A percentile compares a stretch with the other conserved stretches of the same genome.
Evolutionary conservation across 495 filamentous ascomycete genomes (phyloP).

Genomic region (Cudoniella acicularis): DNA sequence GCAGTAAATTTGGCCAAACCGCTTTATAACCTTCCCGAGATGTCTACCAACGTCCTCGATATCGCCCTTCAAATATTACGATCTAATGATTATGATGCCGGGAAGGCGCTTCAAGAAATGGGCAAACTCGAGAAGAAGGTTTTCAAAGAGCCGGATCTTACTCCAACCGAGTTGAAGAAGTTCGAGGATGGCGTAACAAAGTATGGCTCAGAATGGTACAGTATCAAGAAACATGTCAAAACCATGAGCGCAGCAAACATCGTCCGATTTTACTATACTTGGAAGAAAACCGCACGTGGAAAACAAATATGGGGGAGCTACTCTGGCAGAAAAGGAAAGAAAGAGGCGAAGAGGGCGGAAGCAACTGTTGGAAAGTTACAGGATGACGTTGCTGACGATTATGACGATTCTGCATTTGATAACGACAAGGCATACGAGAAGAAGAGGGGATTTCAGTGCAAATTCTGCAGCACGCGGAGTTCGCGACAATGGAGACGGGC

Average conservation of each 20-base stretch:
- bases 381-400: conserved; percentile 88
- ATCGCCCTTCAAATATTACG: conserved; percentile 76
- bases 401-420: conserved; percentile 96
- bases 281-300: conserved; percentile 92
- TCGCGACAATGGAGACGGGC: conserved; percentile 92
- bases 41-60: conserved; percentile 84
- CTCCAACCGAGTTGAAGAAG: conserved; percentile 71
- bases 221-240: conserved; percentile 80
- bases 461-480: conserved; percentile 76
- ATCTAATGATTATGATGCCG: conserved; percentile 62
- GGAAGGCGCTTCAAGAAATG: conserved; percentile 71
- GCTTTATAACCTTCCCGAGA: conserved; percentile 57
- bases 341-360: conserved; percentile 67
- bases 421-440: conserved; percentile 73
- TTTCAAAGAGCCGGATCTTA: conserved; percentile 82
- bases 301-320: conserved; percentile 86
- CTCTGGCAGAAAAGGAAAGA: conserved; percentile 81
- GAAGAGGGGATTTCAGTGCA: conserved; percentile 88
- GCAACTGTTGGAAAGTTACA: conserved; percentile 60
- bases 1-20: conserved; percentile 57
- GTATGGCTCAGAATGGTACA: conserved; percentile 85
- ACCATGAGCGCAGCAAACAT: conserved; percentile 72
- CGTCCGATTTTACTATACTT: conserved; percentile 92
- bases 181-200: conserved; percentile 93
- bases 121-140: conserved; percentile 63